phyloP scores from a whole-genome alignment of 371 early-diverging fungal species.

The Lichtheimia ornata region DNA sequence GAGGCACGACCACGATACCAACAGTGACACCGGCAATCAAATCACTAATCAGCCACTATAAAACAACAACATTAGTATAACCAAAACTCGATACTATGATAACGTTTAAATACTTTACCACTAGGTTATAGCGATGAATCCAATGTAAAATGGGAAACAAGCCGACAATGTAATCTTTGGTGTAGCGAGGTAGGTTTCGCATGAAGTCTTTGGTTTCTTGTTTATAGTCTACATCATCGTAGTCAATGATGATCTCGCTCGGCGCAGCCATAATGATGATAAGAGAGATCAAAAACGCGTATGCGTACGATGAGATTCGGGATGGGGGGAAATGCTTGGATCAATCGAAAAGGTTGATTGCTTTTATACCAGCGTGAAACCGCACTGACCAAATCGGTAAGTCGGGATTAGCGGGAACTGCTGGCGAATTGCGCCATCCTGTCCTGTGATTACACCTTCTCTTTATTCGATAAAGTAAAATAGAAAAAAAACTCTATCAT shows the following conservation, averaged over 20 bases:
- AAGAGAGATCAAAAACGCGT: background rate
- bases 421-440: conserved; percentile 1
- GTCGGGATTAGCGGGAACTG: background rate
- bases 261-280: background rate
- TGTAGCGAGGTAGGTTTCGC: conserved; percentile 27
- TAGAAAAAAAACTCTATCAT: no score
- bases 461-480: background rate
- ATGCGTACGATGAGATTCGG: background rate
- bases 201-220: conserved; percentile 26
- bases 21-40: conserved; percentile 86
- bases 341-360: background rate
- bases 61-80: background rate
- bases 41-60: conserved; percentile 79
- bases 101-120: conserved; percentile 11
- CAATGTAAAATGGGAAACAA: conserved; percentile 71
- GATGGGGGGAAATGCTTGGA: background rate
- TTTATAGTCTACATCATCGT: conserved; percentile 24
- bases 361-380: background rate
- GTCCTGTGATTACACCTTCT: conserved; percentile 4
- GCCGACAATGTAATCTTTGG: conserved; percentile 29
- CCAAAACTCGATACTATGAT: background rate
- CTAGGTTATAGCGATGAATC: conserved; percentile 73
- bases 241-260: conserved; percentile 33
- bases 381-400: conserved; percentile 1
- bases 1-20: conserved; percentile 84